A percentile compares a stretch with the other conserved stretches of the same genome.
Evolutionary conservation across 768 basidiomycete species (phyloP).

Genomic region (Lentinula boryana): DNA sequence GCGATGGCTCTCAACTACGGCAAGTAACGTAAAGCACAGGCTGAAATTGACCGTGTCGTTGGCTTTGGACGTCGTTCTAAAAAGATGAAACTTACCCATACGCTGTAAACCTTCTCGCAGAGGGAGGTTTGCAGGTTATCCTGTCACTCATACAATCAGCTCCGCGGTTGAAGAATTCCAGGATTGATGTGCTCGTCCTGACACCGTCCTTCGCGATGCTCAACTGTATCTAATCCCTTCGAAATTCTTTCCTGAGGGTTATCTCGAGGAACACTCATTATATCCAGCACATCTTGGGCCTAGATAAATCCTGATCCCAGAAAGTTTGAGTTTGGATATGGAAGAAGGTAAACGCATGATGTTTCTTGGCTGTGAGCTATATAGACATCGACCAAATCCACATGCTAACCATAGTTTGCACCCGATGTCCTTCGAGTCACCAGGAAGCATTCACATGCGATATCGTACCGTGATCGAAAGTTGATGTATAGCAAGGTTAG

Average conservation of each 20-base stretch:
- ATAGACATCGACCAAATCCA: background rate
- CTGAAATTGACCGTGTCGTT: constrained; percentile 9
- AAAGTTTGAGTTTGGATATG: constrained; percentile 17
- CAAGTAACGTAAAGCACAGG: constrained; percentile 10
- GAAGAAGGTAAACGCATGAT: constrained; percentile 13
- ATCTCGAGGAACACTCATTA: constrained; percentile 7
- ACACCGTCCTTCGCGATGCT: constrained; percentile 22
- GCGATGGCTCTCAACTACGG: constrained; percentile 12
- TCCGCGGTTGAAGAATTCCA: constrained; percentile 25
- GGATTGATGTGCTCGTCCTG: constrained; percentile 21
- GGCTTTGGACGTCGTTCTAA: constrained; percentile 15
- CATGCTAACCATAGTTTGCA: too few relatives aligned
- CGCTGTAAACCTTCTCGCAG: constrained; percentile 11
- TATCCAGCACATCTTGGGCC: constrained; percentile 2
- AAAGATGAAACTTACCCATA: constrained; percentile 15
- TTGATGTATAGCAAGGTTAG: background rate
- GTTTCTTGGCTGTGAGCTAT: background rate
- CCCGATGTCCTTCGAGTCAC: background rate
- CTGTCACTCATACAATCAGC: constrained; percentile 14
- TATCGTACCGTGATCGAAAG: background rate
- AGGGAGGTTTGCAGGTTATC: constrained; percentile 16
- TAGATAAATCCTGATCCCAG: constrained; percentile 11
- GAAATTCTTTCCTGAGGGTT: constrained; percentile 22
- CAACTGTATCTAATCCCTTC: constrained; percentile 19
- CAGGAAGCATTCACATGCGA: background rate